Conservation (phyloP, 1,284 basidiomycete genomes). For the Leucocoprinus gongylophorus region DNA sequence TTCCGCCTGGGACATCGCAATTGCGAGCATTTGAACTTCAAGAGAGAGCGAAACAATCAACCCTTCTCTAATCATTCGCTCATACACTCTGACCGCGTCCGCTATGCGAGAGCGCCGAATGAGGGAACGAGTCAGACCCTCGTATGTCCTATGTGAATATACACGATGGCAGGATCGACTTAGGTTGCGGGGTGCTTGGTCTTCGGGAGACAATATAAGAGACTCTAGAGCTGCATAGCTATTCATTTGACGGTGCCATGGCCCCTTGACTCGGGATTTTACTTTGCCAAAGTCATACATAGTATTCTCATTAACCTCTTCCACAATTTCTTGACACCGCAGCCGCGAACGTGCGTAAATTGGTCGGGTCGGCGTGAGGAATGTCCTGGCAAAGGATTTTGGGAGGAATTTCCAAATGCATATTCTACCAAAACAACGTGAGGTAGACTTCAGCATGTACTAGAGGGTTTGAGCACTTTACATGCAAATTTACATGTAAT, state of each 20-base stretch:
- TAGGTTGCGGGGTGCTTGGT: neutral
- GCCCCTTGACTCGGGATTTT: neutral
- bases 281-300: neutral
- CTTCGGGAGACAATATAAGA: neutral
- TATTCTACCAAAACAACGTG: neutral
- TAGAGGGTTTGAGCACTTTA: neutral
- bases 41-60: slow-evolving; percentile 25
- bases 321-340: neutral
- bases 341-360: neutral
- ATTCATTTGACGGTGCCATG: neutral
- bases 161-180: neutral
- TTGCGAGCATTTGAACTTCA: slow-evolving; percentile 35
- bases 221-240: neutral
- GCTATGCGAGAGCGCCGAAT: slow-evolving; percentile 15
- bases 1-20: slow-evolving; percentile 23
- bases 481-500: neutral
- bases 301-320: neutral
- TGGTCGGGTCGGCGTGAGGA: neutral
- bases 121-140: slow-evolving; percentile 31
- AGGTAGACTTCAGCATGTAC: neutral
- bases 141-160: slow-evolving; percentile 22
- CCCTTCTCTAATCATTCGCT: neutral
- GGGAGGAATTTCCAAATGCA: too few species aligned
- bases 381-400: neutral
- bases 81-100: neutral